Conservation (phyloP, 1,284 basidiomycete genomes). For the Stygiomarasmius scandens region DNA sequence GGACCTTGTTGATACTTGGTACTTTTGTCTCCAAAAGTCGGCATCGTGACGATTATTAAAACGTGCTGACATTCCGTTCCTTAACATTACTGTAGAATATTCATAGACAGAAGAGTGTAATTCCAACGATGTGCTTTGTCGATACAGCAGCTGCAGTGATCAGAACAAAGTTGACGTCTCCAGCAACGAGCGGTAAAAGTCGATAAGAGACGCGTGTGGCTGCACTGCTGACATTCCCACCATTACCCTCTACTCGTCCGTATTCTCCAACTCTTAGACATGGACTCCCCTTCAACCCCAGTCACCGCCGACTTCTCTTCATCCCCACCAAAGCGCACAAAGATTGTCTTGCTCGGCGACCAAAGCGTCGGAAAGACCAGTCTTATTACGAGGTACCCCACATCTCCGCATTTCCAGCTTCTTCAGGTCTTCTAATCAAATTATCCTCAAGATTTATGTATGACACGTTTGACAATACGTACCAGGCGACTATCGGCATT, state of each 20-base stretch:
- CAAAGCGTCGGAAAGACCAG: slow-evolving; percentile 97
- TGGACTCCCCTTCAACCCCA: slow-evolving; percentile 62
- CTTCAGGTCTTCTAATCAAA: slow-evolving; percentile 4
- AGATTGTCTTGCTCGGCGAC: slow-evolving; percentile 93
- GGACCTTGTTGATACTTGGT: too few species aligned
- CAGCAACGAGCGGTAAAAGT: too few species aligned
- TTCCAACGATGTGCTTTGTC: too few species aligned
- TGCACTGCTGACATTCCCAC: not conserved
- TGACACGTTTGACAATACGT: slow-evolving; percentile 99
- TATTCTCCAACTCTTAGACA: slow-evolving; percentile 19
- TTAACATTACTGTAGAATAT: too few species aligned
- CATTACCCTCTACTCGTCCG: slow-evolving; percentile 18
- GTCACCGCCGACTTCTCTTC: slow-evolving; percentile 82
- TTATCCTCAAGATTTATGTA: slow-evolving; percentile 84
- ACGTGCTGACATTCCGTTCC: too few species aligned
- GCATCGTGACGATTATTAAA: too few species aligned
- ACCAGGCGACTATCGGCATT: slow-evolving; percentile 99
- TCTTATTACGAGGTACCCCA: slow-evolving; percentile 87
- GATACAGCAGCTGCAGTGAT: too few species aligned
- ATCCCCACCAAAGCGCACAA: slow-evolving; percentile 90
- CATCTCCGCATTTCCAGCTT: slow-evolving; percentile 13
- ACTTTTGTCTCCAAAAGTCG: too few species aligned
- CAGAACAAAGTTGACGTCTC: too few species aligned
- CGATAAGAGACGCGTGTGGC: too few species aligned
- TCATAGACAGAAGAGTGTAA: too few species aligned